Conservation (phyloP, 208 protist species). For the Novymonas esmeraldas region DNA sequence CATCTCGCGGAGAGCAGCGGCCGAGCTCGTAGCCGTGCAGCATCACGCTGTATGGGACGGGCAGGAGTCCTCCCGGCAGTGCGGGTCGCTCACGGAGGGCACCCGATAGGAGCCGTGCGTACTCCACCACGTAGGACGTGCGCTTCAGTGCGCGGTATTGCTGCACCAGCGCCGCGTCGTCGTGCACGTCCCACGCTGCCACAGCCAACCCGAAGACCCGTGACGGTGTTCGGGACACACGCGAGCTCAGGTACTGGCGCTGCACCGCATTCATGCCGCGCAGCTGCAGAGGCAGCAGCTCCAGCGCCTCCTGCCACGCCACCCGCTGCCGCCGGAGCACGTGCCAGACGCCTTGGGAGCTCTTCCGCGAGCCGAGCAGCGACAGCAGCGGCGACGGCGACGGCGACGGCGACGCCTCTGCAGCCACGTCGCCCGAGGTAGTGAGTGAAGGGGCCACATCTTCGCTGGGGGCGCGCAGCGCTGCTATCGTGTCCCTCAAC, state of each 20-base stretch:
- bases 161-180: slow-evolving; percentile 27
- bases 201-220: slow-evolving; percentile 29
- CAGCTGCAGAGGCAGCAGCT: slow-evolving; percentile 51
- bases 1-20: slow-evolving; percentile 13
- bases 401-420: no score
- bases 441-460: background rate
- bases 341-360: slow-evolving; percentile 61
- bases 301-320: slow-evolving; percentile 45
- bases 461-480: slow-evolving; percentile 9
- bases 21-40: slow-evolving; percentile 54
- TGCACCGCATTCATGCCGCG: slow-evolving; percentile 34
- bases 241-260: slow-evolving; percentile 26
- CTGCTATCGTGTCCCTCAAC: slow-evolving; percentile 36
- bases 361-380: slow-evolving; percentile 6
- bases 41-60: slow-evolving; percentile 49
- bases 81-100: slow-evolving; percentile 57
- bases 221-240: slow-evolving; percentile 14
- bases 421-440: background rate
- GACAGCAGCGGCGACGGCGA: background rate
- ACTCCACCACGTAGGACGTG: slow-evolving; percentile 46
- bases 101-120: slow-evolving; percentile 42
- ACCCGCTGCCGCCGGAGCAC: slow-evolving; percentile 52
- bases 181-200: slow-evolving; percentile 35
- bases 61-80: slow-evolving; percentile 57
- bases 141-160: slow-evolving; percentile 37